phyloP scores from a whole-genome alignment of 2,329 filamentous ascomycete genomes.

The Myriangium duriaei region DNA sequence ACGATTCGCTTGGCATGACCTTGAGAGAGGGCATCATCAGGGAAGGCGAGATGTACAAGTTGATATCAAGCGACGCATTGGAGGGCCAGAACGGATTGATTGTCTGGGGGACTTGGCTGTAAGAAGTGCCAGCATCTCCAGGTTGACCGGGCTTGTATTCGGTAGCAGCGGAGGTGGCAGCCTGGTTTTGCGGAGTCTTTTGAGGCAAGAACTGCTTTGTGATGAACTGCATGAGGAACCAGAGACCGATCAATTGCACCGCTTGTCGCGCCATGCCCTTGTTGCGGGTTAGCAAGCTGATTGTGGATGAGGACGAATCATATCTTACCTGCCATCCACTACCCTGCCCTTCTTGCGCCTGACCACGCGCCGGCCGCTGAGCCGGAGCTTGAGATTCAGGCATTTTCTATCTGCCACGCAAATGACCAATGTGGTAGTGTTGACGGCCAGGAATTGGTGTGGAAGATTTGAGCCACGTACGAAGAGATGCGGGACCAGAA shows the following conservation, averaged over 20 bases:
- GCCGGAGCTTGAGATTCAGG: background rate
- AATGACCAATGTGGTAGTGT: too few relatives aligned
- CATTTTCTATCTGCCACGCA: too few relatives aligned
- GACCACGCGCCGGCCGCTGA: conserved; percentile 6
- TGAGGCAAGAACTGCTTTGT: conserved; percentile 41
- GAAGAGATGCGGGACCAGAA: too few relatives aligned
- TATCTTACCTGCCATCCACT: conserved; percentile 7
- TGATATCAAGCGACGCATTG: conserved; percentile 67
- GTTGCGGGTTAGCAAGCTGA: background rate
- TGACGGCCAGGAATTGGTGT: too few relatives aligned
- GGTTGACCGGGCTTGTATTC: conserved; percentile 10
- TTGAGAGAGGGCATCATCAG: conserved; percentile 56
- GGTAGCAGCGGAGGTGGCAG: conserved; percentile 24
- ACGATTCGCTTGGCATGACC: conserved; percentile 49
- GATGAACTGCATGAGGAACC: conserved; percentile 45
- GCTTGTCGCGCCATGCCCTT: conserved; percentile 17
- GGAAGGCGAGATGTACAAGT: conserved; percentile 70
- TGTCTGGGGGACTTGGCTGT: conserved; percentile 53
- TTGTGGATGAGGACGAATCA: background rate
- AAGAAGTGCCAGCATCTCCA: conserved; percentile 19
- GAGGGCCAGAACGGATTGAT: conserved; percentile 81
- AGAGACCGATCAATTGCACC: conserved; percentile 46
- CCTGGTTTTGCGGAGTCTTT: conserved; percentile 11
- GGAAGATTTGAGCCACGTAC: too few relatives aligned
- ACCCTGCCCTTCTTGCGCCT: conserved; percentile 5